Conservation (phyloP, 495 filamentous ascomycete genomes). For the Pseudomonodictys pantanalensis region DNA sequence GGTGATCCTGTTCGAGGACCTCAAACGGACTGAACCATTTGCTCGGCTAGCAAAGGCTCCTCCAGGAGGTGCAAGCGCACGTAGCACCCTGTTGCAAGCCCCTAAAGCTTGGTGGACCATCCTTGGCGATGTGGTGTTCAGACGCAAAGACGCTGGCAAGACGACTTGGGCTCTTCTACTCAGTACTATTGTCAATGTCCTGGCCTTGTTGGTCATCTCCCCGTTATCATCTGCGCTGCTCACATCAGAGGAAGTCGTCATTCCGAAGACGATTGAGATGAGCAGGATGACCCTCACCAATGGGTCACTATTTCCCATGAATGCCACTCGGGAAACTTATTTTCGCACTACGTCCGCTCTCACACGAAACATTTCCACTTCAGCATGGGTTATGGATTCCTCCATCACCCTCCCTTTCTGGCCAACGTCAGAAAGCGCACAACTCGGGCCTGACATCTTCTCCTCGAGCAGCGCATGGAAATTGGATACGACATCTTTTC, state of each 20-base stretch:
- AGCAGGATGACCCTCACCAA: not conserved
- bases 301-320: not conserved
- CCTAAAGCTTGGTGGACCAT: not conserved
- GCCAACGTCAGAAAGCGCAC: not conserved
- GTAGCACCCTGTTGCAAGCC: not conserved
- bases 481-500: not conserved
- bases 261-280: not conserved
- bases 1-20: slow-evolving; percentile 1
- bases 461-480: not conserved
- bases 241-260: not conserved
- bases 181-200: not conserved
- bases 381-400: not conserved
- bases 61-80: not conserved
- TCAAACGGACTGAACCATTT: slow-evolving; percentile 9
- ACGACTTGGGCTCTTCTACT: not conserved
- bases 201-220: slow-evolving; percentile 1
- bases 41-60: not conserved
- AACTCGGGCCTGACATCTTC: not conserved
- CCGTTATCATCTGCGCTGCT: slow-evolving; percentile 5
- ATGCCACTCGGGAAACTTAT: not conserved
- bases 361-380: not conserved
- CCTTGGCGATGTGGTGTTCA: not conserved
- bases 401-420: not conserved
- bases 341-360: not conserved
- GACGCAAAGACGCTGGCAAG: not conserved